These are phyloP conservation scores for Penicillium antarcticum DNA, from an alignment of 495 filamentous ascomycete species.

Conservation along the genomic window DNA sequence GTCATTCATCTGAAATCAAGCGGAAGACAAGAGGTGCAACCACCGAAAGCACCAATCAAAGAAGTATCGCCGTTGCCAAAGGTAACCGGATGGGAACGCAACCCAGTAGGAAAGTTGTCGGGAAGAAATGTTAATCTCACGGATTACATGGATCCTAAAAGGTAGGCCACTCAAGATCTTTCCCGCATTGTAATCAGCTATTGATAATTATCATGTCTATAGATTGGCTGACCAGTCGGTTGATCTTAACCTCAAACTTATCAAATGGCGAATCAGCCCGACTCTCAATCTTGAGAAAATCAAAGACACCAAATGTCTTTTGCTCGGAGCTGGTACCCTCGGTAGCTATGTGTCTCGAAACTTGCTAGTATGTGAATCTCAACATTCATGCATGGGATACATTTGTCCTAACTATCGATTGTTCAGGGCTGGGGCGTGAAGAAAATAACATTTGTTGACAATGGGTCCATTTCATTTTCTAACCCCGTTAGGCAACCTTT, in stretches of 20 bases:
- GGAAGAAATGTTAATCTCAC: constrained; percentile 74
- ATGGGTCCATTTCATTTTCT: constrained; percentile 92
- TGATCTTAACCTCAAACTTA: constrained; percentile 94
- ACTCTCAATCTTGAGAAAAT: constrained; percentile 82
- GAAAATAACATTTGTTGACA: constrained; percentile 95
- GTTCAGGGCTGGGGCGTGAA: constrained; percentile 85
- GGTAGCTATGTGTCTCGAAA: constrained; percentile 90
- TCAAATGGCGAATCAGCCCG: constrained; percentile 97
- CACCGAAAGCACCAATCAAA: constrained; percentile 25
- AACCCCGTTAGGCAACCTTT: constrained; percentile 95
- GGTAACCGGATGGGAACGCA: constrained; percentile 93
- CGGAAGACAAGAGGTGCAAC: constrained; percentile 12
- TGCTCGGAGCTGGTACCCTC: constrained; percentile 93
- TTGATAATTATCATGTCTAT: not conserved
- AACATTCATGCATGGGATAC: not conserved
- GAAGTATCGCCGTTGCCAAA: constrained; percentile 61
- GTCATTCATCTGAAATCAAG: constrained; percentile 66
- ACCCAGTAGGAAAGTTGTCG: constrained; percentile 68
- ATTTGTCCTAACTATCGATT: not conserved
- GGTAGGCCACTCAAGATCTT: constrained; percentile 28
- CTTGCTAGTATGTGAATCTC: constrained; percentile 54
- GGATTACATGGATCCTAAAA: constrained; percentile 85
- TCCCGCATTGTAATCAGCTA: not conserved
- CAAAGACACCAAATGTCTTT: constrained; percentile 84
- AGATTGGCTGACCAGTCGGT: constrained; percentile 92